Conservation (phyloP, 139 green algal genomes). For the Edaphochlamys debaryana region DNA sequence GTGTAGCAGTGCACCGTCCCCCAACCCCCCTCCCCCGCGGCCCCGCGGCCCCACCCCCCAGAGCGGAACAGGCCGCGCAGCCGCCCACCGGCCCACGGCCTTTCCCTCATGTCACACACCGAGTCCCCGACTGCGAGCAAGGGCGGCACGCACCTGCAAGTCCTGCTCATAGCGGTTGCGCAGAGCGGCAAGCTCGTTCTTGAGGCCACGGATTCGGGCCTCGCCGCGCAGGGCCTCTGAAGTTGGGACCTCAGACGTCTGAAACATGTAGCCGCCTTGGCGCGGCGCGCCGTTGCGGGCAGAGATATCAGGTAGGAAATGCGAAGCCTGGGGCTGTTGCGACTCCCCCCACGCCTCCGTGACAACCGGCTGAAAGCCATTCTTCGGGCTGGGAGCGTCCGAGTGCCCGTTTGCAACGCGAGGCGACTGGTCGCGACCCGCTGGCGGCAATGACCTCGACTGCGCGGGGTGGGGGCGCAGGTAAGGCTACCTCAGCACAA, state of each 20-base stretch:
- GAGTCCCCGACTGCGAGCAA: too few relatives aligned
- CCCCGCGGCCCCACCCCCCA: too few relatives aligned
- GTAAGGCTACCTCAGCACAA: too few relatives aligned
- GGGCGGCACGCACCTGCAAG: constrained; percentile 13
- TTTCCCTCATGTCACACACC: too few relatives aligned
- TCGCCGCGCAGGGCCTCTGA: constrained; percentile 19
- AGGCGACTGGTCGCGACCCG: constrained; percentile 1
- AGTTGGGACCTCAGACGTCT: constrained; percentile 14
- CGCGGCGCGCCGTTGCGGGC: too few relatives aligned
- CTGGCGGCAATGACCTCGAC: not conserved
- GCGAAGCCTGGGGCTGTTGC: not conserved
- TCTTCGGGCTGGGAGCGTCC: not conserved
- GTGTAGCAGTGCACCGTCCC: too few relatives aligned
- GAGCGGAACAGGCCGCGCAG: too few relatives aligned
- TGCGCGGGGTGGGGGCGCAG: too few relatives aligned
- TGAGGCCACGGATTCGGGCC: constrained; percentile 22
- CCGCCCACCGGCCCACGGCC: too few relatives aligned
- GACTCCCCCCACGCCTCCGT: constrained; percentile 37
- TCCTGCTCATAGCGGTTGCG: constrained; percentile 39
- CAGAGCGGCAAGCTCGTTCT: constrained; percentile 21
- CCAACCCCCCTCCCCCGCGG: too few relatives aligned
- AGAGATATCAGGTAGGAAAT: constrained; percentile 32
- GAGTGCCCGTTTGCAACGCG: not conserved
- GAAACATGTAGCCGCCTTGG: not conserved
- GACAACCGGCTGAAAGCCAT: constrained; percentile 6